Evolutionary conservation across 352 stramenopile genomes (phyloP), one percentile per base, ranked within the genome.

Genomic region (Phytophthora pinifolia): DNA sequence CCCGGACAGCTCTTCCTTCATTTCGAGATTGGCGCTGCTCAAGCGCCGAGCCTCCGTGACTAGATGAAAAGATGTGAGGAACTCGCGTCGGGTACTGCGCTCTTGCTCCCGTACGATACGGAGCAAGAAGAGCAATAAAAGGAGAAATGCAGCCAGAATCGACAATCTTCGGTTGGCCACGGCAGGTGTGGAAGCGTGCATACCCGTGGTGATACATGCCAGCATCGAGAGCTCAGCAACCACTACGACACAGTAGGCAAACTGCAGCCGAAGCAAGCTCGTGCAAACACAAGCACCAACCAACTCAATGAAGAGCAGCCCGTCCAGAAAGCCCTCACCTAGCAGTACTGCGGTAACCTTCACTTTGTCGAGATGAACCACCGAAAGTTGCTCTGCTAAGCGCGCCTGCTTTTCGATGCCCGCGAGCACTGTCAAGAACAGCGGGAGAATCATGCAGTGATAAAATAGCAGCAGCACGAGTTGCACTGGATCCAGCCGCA

Each of bases 21-120:
- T 82, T 46, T 83, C 73, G 17, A 88, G 70, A 59, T 88, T 88
- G 34, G 79, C 73, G 45, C 80, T 81, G 52, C 77, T 88, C 36
- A 85, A 54, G 9, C 77, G 70, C 9, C 74, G 74, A 25, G 82
- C 70, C 48, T 88, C 77, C 15, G 65, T 83, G 14, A 76, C 63
- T 3, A 88, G 43, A 31, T 82, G 80, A 32, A 65, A 79, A 5
- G 72, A 80, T 17, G 61, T 84, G 7, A 86, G 42, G 49, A 86
- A 88, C 22, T 84, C 67, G 18, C 48, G 65, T 13, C 74, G 57
- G n/a, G 67, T 72, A 5, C 58, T 65, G 39, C 72, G 57, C 20
- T 88, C 77, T 30, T 67, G 71, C 35, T 85, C 72, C 56, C 64
- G 76, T 8, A 73, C 72, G 2, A 53, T 65, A 12, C 74, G 70